phyloP scores from a whole-genome alignment of 192 early-diverging fungal species.

The Entomortierella chlamydospora region DNA sequence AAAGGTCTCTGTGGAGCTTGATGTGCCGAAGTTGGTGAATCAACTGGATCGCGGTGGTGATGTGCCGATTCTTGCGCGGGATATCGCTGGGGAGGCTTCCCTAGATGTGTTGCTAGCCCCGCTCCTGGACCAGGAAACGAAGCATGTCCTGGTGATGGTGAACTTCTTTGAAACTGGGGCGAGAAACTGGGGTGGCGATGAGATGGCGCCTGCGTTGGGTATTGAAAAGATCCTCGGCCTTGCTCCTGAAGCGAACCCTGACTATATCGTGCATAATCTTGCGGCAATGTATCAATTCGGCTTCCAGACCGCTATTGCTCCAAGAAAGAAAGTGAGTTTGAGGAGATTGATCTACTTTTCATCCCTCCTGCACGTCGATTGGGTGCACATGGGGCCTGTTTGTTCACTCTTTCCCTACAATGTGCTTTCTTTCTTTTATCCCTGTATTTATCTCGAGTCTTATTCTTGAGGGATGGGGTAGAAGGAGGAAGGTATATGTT shows the following conservation, averaged over 20 bases:
- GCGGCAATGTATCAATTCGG: not conserved
- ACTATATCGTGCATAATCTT: slow-evolving; percentile 10
- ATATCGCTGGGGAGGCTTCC: slow-evolving; percentile 1
- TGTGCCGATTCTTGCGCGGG: not conserved
- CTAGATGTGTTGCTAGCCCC: not conserved
- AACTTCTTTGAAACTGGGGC: not conserved
- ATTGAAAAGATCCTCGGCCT: not conserved
- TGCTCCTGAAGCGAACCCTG: slow-evolving; percentile 13
- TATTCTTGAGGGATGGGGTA: no score
- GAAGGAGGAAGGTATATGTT: no score
- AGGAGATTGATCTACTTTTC: not conserved
- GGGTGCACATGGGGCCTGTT: not conserved
- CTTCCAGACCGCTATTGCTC: slow-evolving; percentile 20
- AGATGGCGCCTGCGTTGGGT: not conserved
- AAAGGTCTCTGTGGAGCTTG: not conserved
- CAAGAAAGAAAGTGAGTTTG: not conserved
- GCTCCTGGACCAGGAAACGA: slow-evolving; percentile 15
- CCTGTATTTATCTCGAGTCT: no score
- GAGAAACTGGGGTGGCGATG: not conserved
- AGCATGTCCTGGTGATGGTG: slow-evolving; percentile 8
- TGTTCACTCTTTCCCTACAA: no score
- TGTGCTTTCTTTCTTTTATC: no score
- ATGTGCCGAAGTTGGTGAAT: slow-evolving; percentile 2
- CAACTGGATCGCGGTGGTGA: slow-evolving; percentile 5
- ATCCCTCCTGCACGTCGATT: not conserved